Base-by-base conservation (phyloP, 495 filamentous ascomycete genomes). In the Penicillium arizonense region DNA sequence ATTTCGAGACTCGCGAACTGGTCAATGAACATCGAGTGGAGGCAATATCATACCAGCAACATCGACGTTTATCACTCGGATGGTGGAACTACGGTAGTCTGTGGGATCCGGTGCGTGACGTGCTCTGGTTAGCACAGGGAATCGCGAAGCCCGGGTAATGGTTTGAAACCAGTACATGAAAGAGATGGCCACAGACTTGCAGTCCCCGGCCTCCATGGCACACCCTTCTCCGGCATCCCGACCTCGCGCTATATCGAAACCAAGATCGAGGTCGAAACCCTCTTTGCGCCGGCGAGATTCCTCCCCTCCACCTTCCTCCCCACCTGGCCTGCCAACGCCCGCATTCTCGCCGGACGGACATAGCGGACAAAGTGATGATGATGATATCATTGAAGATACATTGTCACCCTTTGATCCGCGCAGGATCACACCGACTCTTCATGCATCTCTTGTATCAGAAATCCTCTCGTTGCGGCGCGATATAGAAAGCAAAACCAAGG, bases 381-480 rank as follows among this genome's bases (percentile, higher is more conserved):
- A 82, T 0, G 82, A 82, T 53, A 78, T 87, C 59, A 67, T 70
- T 10, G 82, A 92, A 47, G 88, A 95, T 48, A 84, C 76, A 52
- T 81, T 92, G 40, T 89, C 88, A 16, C 82, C 89, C 14, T 76
- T 96, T 18, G 93, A 97, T 62, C 89, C 94, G 5, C 84, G 91
- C 45, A 80, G 93, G 16, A 96, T 99, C 60, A 97, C 94, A 5
- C 94, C 94, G 4, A 97, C 91, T 2, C 78, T 97, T 16, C 95
- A 97, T 72, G 94, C 94, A 12, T 96, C 88, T 40, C 78, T 98
- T 7, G 92, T 98, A 5, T 90, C 93, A 0, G 93, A 98, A 67
- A 98, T 98, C 53, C 80, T 97, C 21, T 82, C 84, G 2, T 69
- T 99, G 39, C 84, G 91, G 4, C 79, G 94, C 39, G 95, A 97